Evolutionary conservation across 1,139 yeast species (phyloP).

Genomic region (Candida sojae): DNA sequence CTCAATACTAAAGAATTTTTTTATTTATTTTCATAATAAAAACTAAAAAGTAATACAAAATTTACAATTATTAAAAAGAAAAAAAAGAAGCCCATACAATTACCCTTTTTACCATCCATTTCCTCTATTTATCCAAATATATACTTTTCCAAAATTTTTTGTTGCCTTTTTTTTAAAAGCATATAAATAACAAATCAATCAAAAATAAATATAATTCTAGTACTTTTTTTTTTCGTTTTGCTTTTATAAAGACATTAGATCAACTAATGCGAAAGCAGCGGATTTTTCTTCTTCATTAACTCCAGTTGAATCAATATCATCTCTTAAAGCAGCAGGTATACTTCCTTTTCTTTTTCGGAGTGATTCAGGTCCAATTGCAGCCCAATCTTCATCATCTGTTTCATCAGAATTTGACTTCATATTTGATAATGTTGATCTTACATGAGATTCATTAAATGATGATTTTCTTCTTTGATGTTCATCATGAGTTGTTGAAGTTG

Average conservation of each 20-base stretch:
- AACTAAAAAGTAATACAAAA: not conserved
- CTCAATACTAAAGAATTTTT: not conserved
- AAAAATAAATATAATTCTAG: not conserved
- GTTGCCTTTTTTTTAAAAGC: no score
- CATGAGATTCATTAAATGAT: slow-evolving; percentile 46
- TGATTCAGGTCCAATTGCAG: slow-evolving; percentile 74
- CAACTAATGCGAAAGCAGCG: slow-evolving; percentile 66
- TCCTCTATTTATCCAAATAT: no score
- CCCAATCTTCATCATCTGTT: slow-evolving; percentile 97
- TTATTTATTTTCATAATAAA: no score
- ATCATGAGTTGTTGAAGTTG: slow-evolving; percentile 5
- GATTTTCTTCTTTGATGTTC: slow-evolving; percentile 35
- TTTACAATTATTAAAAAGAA: not conserved
- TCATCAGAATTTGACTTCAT: slow-evolving; percentile 21
- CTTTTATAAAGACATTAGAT: slow-evolving; percentile 32
- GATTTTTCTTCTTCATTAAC: slow-evolving; percentile 42
- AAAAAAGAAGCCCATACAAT: not conserved
- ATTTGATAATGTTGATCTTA: slow-evolving; percentile 39
- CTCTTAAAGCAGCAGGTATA: slow-evolving; percentile 9
- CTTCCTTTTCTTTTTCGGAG: slow-evolving; percentile 35
- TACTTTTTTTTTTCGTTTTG: no score
- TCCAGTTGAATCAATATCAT: slow-evolving; percentile 6
- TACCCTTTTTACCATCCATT: not conserved
- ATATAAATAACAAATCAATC: not conserved
- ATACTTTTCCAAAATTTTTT: no score